Evolutionary conservation across 1,139 yeast species (phyloP).

Genomic region (Blastobotrys buckinghamii): DNA sequence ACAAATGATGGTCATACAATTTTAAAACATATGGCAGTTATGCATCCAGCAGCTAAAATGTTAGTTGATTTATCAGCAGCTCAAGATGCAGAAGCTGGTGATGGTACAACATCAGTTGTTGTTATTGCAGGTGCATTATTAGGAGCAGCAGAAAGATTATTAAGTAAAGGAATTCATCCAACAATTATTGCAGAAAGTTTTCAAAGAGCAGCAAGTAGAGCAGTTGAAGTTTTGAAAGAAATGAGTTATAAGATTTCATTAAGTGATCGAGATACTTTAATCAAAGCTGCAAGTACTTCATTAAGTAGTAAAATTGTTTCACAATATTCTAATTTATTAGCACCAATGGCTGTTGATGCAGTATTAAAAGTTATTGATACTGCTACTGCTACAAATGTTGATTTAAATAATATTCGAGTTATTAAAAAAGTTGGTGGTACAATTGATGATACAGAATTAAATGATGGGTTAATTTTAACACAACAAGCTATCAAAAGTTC

Average conservation of each 20-base stretch:
- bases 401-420: slow-evolving; percentile 78
- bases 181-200: slow-evolving; percentile 91
- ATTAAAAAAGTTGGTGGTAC: slow-evolving; percentile 96
- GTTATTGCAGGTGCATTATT: slow-evolving; percentile 89
- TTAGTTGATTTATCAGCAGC: slow-evolving; percentile 96
- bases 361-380: slow-evolving; percentile 69
- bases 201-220: slow-evolving; percentile 84
- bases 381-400: slow-evolving; percentile 61
- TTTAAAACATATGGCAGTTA: slow-evolving; percentile 85
- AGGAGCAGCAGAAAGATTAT: slow-evolving; percentile 88
- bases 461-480: slow-evolving; percentile 89
- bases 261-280: slow-evolving; percentile 69
- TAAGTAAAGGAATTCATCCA: slow-evolving; percentile 92
- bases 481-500: slow-evolving; percentile 86
- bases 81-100: slow-evolving; percentile 98
- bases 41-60: slow-evolving; percentile 98
- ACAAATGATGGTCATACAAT: slow-evolving; percentile 98
- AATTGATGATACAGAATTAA: slow-evolving; percentile 89
- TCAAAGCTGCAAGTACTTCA: slow-evolving; percentile 92
- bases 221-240: slow-evolving; percentile 77
- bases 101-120: slow-evolving; percentile 97
- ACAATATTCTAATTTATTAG: slow-evolving; percentile 75
- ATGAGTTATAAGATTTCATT: slow-evolving; percentile 78
- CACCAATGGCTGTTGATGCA: slow-evolving; percentile 93
- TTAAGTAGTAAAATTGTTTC: slow-evolving; percentile 92